phyloP scores from a whole-genome alignment of 2,329 filamentous ascomycete species.

The Pseudocercospora eumusae region DNA sequence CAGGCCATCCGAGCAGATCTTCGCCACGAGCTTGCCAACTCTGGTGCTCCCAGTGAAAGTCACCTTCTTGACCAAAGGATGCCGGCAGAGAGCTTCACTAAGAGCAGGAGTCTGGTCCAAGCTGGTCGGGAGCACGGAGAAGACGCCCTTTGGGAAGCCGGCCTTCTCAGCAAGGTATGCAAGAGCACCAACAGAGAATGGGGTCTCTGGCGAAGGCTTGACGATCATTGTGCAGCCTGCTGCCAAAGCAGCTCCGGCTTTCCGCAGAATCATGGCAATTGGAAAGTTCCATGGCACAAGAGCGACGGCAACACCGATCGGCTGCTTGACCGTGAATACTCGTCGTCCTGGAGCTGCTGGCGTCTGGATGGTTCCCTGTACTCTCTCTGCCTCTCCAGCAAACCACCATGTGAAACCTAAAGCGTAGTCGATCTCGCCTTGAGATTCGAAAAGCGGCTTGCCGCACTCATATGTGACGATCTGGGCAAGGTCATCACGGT shows the following conservation, averaged over 20 bases:
- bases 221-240: conserved; percentile 73
- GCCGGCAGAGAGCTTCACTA: conserved; percentile 57
- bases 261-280: conserved; percentile 62
- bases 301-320: conserved; percentile 67
- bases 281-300: conserved; percentile 70
- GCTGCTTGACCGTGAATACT: conserved; percentile 73
- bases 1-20: conserved; percentile 59
- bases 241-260: conserved; percentile 67
- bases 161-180: conserved; percentile 57
- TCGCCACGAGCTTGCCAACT: conserved; percentile 63
- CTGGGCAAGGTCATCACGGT: conserved; percentile 63
- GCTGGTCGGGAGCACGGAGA: conserved; percentile 63
- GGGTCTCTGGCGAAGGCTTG: conserved; percentile 70
- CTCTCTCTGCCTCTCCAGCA: conserved; percentile 61
- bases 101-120: conserved; percentile 57
- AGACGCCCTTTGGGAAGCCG: conserved; percentile 60
- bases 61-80: conserved; percentile 62
- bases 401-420: conserved; percentile 60
- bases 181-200: conserved; percentile 58
- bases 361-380: conserved; percentile 62
- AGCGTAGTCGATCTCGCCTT: conserved; percentile 57
- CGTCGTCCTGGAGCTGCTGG: conserved; percentile 64
- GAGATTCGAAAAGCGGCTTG: conserved; percentile 55
- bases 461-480: conserved; percentile 63
- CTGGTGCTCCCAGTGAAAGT: conserved; percentile 63